phyloP scores from a whole-genome alignment of 352 stramenopile species.

The Hyaloperonospora brassicae region DNA sequence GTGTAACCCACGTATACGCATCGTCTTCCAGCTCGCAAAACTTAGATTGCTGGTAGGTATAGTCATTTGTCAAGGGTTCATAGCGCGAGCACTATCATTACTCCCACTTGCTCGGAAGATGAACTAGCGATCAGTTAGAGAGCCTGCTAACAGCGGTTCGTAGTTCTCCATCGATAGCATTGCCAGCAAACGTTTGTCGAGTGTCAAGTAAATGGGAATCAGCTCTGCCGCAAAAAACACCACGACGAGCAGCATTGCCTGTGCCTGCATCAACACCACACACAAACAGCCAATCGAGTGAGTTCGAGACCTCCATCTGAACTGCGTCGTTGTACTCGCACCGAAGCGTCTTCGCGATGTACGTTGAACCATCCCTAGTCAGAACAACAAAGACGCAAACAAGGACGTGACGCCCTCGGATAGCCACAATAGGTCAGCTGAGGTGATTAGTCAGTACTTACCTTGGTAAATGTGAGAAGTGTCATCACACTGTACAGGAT shows the following conservation, averaged over 20 bases:
- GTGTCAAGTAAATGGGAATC: slow-evolving; percentile 68
- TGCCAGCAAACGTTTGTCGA: slow-evolving; percentile 61
- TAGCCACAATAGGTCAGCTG: not conserved
- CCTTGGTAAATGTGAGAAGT: slow-evolving; percentile 80
- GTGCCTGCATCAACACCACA: slow-evolving; percentile 28
- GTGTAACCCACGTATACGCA: too few relatives aligned
- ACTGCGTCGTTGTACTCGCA: slow-evolving; percentile 16
- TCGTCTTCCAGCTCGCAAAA: too few relatives aligned
- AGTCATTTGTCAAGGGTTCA: too few relatives aligned
- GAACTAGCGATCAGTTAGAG: slow-evolving; percentile 41
- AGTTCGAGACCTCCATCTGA: not conserved
- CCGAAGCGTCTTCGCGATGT: slow-evolving; percentile 52
- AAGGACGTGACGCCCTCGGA: not conserved
- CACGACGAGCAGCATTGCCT: slow-evolving; percentile 77
- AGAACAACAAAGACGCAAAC: slow-evolving; percentile 1
- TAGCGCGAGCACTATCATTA: slow-evolving; percentile 3
- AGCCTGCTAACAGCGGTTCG: slow-evolving; percentile 57
- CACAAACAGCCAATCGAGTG: slow-evolving; percentile 2
- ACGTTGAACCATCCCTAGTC: slow-evolving; percentile 80
- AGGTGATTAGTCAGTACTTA: slow-evolving; percentile 11
- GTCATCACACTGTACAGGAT: slow-evolving; percentile 87
- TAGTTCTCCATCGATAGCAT: slow-evolving; percentile 82
- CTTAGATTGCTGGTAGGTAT: too few relatives aligned
- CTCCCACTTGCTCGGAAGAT: slow-evolving; percentile 9
- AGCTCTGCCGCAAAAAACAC: slow-evolving; percentile 77